These are phyloP conservation scores for Imleria badia DNA, from an alignment of 768 basidiomycete species.

Conservation along the genomic window DNA sequence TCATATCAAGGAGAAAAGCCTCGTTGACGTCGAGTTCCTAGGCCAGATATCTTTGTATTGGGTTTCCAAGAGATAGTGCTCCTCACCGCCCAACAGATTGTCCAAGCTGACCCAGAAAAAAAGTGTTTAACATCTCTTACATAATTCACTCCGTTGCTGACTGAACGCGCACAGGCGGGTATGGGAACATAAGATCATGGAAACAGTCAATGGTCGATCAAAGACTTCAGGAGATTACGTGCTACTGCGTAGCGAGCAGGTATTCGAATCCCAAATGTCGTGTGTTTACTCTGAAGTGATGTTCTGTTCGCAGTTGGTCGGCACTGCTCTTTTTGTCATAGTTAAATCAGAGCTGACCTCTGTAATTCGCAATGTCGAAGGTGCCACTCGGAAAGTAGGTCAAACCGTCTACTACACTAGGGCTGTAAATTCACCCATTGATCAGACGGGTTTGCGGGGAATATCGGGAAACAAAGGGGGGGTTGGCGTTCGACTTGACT, in stretches of 20 bases:
- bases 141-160: neutral
- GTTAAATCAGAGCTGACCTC: conserved; percentile 75
- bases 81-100: conserved; percentile 94
- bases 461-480: conserved; percentile 99
- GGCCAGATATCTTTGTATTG: conserved; percentile 87
- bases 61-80: conserved; percentile 98
- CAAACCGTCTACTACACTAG: neutral
- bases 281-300: neutral
- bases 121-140: conserved; percentile 45
- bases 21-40: conserved; percentile 31
- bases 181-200: conserved; percentile 84
- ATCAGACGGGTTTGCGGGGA: conserved; percentile 81
- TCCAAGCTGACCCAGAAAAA: conserved; percentile 94
- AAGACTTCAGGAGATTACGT: conserved; percentile 75
- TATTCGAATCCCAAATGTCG: conserved; percentile 22
- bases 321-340: conserved; percentile 86
- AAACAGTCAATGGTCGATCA: conserved; percentile 71
- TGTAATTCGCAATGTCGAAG: conserved; percentile 90
- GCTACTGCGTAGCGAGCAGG: conserved; percentile 90
- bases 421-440: neutral
- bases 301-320: conserved; percentile 70
- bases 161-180: conserved; percentile 52
- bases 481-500: conserved; percentile 89
- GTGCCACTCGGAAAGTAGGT: conserved; percentile 82
- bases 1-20: conserved; percentile 17